Conservation (phyloP, 2,329 filamentous ascomycete species). For the Davidsoniella eucalypti region DNA sequence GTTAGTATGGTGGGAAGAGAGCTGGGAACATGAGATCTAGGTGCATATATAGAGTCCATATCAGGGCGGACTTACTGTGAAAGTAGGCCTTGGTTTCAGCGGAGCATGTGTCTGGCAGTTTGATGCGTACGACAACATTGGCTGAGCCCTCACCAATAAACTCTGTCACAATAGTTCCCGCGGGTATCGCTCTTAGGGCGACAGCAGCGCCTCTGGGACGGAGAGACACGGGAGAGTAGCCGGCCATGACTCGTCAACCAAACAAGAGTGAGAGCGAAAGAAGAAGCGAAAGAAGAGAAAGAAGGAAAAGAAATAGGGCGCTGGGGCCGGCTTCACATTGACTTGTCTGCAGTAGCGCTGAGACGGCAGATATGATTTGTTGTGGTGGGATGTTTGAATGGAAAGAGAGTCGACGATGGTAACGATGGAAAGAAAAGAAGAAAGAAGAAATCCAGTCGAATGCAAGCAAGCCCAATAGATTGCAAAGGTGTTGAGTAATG, state of each 20-base stretch:
- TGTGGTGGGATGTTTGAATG: too few species aligned
- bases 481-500: background rate
- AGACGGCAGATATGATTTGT: too few species aligned
- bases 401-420: background rate
- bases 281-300: background rate
- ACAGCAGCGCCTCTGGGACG: background rate
- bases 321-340: too few species aligned
- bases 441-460: too few species aligned
- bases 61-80: conserved; percentile 21
- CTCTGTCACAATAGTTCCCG: conserved; percentile 13
- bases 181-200: conserved; percentile 3
- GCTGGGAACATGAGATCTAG: background rate
- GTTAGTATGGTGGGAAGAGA: background rate
- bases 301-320: background rate
- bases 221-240: background rate
- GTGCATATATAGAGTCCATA: background rate
- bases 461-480: too few species aligned
- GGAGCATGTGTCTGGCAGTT: conserved; percentile 21
- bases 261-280: background rate
- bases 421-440: background rate
- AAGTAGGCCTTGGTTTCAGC: conserved; percentile 17
- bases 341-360: too few species aligned
- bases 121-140: conserved; percentile 56
- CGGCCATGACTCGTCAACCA: too few species aligned
- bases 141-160: conserved; percentile 55